Evolutionary conservation across 1,139 yeast species (phyloP).

Genomic region (Blastobotrys aristatus): DNA sequence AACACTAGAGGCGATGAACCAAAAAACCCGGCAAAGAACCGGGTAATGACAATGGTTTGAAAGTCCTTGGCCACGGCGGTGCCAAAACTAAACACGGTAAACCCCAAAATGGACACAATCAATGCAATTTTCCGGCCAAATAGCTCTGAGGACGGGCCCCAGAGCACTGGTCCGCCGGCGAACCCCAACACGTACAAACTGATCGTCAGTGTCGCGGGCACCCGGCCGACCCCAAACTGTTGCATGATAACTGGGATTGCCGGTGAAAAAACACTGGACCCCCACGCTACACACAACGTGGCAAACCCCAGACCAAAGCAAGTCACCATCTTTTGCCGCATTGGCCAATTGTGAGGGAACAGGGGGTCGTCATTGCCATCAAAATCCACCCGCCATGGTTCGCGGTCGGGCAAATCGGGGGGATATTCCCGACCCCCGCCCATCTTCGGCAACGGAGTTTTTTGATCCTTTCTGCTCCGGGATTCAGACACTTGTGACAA

Average conservation of each 20-base stretch:
- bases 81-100: slow-evolving; percentile 59
- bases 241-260: slow-evolving; percentile 31
- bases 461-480: not conserved
- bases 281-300: slow-evolving; percentile 40
- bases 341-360: slow-evolving; percentile 47
- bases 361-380: slow-evolving; percentile 49
- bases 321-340: slow-evolving; percentile 32
- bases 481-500: not conserved
- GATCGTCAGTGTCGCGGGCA: slow-evolving; percentile 46
- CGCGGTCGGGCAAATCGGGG: slow-evolving; percentile 42
- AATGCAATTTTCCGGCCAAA: slow-evolving; percentile 63
- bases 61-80: slow-evolving; percentile 67
- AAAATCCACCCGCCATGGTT: slow-evolving; percentile 46
- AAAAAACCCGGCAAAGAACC: slow-evolving; percentile 59
- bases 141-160: slow-evolving; percentile 77
- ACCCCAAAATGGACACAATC: slow-evolving; percentile 51
- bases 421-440: slow-evolving; percentile 51
- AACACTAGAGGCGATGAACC: slow-evolving; percentile 72
- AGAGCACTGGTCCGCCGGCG: slow-evolving; percentile 75
- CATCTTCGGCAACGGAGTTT: slow-evolving; percentile 18
- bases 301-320: slow-evolving; percentile 34
- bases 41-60: slow-evolving; percentile 64
- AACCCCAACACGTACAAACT: slow-evolving; percentile 74
- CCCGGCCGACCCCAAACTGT: slow-evolving; percentile 30
- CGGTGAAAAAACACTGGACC: slow-evolving; percentile 42